These are phyloP conservation scores for Alternaria incomplexa DNA, from an alignment of 2,329 filamentous ascomycete genomes.

Conservation along the genomic window DNA sequence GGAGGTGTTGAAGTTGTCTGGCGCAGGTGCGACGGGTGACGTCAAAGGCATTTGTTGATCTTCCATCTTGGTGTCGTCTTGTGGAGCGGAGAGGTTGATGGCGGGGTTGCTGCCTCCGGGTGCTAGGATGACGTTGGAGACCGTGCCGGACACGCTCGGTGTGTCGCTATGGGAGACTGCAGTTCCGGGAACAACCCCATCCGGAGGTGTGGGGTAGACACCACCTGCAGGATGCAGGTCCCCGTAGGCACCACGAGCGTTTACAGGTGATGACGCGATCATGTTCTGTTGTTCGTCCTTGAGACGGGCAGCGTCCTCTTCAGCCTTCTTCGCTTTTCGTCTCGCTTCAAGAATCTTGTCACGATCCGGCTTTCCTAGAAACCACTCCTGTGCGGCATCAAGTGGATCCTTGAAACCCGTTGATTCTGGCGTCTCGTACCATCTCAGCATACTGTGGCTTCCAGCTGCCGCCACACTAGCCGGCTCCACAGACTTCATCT, in stretches of 20 bases:
- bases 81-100: conserved; percentile 42
- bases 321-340: conserved; percentile 52
- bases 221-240: conserved; percentile 46
- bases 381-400: conserved; percentile 47
- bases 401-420: conserved; percentile 45
- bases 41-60: conserved; percentile 26
- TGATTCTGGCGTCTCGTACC: conserved; percentile 39
- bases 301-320: conserved; percentile 53
- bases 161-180: conserved; percentile 36
- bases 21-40: conserved; percentile 30
- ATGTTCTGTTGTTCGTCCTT: conserved; percentile 39
- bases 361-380: conserved; percentile 41
- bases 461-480: not conserved
- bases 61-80: conserved; percentile 25
- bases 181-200: conserved; percentile 43
- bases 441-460: conserved; percentile 24
- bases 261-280: conserved; percentile 47
- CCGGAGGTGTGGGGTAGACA: conserved; percentile 51
- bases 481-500: not conserved
- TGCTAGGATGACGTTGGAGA: conserved; percentile 35
- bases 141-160: conserved; percentile 32
- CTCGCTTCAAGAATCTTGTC: conserved; percentile 46
- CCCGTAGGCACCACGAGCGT: conserved; percentile 43
- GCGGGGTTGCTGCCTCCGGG: conserved; percentile 39
- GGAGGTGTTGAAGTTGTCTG: conserved; percentile 31